Conservation (phyloP, 2,329 filamentous ascomycete species). For the Curvularia hawaiiensis region DNA sequence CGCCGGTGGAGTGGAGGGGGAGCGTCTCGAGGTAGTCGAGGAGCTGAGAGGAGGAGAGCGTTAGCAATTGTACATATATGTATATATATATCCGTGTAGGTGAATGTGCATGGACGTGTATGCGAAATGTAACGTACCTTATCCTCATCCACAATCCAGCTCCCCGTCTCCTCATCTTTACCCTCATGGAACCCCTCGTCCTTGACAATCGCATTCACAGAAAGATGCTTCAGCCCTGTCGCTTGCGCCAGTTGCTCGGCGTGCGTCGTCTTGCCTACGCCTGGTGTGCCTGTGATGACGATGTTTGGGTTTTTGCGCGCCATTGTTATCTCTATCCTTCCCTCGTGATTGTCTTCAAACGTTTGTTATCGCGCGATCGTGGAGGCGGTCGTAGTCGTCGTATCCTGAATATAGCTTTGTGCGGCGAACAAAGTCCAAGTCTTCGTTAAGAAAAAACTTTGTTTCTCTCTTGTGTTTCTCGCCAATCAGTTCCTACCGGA, state of each 20-base stretch:
- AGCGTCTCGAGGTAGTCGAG: slow-evolving; percentile 89
- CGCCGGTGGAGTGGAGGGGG: slow-evolving; percentile 67
- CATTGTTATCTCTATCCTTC: slow-evolving; percentile 20
- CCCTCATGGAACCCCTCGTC: slow-evolving; percentile 85
- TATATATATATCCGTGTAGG: no score
- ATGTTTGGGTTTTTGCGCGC: slow-evolving; percentile 73
- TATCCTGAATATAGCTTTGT: neutral
- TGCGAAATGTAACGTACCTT: slow-evolving; percentile 62
- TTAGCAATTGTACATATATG: neutral
- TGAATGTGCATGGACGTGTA: no score
- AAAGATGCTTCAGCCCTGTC: slow-evolving; percentile 79
- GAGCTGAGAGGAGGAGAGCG: slow-evolving; percentile 58
- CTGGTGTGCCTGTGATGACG: slow-evolving; percentile 92
- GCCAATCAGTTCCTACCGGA: neutral
- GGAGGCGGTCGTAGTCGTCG: no score
- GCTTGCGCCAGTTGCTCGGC: slow-evolving; percentile 79
- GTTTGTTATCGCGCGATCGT: neutral
- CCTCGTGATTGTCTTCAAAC: no score
- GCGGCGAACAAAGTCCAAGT: no score
- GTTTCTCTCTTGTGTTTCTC: neutral
- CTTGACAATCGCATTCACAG: slow-evolving; percentile 91
- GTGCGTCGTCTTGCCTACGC: slow-evolving; percentile 94
- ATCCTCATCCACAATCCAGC: slow-evolving; percentile 95
- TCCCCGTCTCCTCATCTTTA: slow-evolving; percentile 82
- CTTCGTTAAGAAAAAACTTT: neutral